Percentiles rank a stretch among this genome's conserved stretches.
Conservation (phyloP, 169 alveolate genomes). For the Plasmodium inui region DNA sequence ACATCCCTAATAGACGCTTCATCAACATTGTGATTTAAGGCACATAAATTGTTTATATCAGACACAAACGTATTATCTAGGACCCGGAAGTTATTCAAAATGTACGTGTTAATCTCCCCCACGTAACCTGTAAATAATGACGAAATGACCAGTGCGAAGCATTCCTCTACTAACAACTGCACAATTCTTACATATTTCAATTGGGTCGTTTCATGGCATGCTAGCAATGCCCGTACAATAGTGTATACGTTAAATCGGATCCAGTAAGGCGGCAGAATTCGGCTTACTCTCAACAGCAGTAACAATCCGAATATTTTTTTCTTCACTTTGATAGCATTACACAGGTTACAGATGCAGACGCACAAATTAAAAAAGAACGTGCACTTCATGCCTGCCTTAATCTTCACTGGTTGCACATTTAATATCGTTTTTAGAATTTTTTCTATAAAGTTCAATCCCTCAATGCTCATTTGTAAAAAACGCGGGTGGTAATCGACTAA, state of each 20-base stretch:
- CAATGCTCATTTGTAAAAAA: conserved; percentile 8
- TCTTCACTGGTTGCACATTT: conserved; percentile 59
- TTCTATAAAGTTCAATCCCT: conserved; percentile 42
- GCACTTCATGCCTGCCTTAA: conserved; percentile 25
- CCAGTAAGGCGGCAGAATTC: conserved; percentile 69
- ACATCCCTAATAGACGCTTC: background rate
- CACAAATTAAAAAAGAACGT: conserved; percentile 49
- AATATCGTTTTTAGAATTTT: conserved; percentile 32
- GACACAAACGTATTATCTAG: conserved; percentile 4
- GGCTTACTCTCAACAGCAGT: conserved; percentile 45
- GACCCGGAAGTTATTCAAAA: conserved; percentile 15
- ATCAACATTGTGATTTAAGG: background rate
- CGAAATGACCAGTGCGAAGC: conserved; percentile 20
- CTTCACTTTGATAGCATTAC: conserved; percentile 40
- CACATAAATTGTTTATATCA: conserved; percentile 19
- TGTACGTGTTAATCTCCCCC: conserved; percentile 52
- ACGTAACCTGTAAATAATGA: conserved; percentile 67
- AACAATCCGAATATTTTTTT: conserved; percentile 71
- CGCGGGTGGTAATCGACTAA: conserved; percentile 36
- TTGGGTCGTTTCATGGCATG: conserved; percentile 24
- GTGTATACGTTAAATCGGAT: conserved; percentile 33
- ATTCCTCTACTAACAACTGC: conserved; percentile 49
- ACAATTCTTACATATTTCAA: conserved; percentile 31
- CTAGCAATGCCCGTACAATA: conserved; percentile 20
- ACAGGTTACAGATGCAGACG: conserved; percentile 47